Base-by-base conservation (phyloP, 2,329 filamentous ascomycete genomes). In the Cercospora brassicicola region DNA sequence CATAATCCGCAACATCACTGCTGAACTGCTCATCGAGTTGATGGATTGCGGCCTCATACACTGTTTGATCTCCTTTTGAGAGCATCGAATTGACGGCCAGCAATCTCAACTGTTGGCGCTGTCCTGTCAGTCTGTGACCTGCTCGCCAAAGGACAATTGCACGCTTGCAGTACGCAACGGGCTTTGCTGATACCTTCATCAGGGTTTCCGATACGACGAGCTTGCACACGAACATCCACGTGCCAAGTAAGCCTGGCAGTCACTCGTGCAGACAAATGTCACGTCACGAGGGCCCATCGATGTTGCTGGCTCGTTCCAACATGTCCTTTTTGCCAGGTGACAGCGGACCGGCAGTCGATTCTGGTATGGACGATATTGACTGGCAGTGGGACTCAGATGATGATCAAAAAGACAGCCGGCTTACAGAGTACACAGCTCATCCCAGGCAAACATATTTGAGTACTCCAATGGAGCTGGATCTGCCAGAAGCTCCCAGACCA, bases 301-400 rank as follows among this genome's bases (percentile, higher is more conserved):
- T 30, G 48, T 28, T 55, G 20, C 48, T 48, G 11, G 48, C 28
- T 55, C 30, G 11, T 45, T 53, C 30, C 23, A 55, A 30, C 9
- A 65, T 61, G 39, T 39, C 53, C 20, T 56, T 60, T 13, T 31
- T 39, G 57, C 10, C 20, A 2, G 39, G 13, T n/a, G 33, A 48
- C 15, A 55, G 65, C 15, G 18, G 39, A n/a, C 39, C 59, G 15
- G 33, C 1, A 5, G 11, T 55, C 13, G 45, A 28, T 57, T 30
- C 2, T 5, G 55, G 31, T 36, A 59, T 9, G 28, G n/a, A 4
- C 15, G 61, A 18, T 9, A 33, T 63, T 2, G 51, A 63, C 15
- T 59, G 55, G 55, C 55, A 59, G 55, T 59, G 55, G 55, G 31
- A 59, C 8, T 18, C 55, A 36, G 31, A 20, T 31, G 55, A 59